Base-by-base conservation (phyloP, 345 rosid genomes). In the Linum tenue region DNA sequence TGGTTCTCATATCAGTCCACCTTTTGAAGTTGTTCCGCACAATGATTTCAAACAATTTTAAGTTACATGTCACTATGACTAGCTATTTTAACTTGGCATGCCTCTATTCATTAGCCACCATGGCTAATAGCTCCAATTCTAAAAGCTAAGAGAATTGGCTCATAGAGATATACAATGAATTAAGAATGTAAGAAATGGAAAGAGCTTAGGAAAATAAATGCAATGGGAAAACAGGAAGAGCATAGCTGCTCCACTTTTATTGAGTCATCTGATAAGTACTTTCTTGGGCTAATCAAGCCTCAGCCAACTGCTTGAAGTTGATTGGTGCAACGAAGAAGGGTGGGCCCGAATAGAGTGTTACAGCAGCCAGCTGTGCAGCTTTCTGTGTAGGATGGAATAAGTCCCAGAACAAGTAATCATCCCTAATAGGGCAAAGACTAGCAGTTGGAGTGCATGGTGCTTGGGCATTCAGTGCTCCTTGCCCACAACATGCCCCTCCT, bases 401-500 rank as follows among this genome's bases (percentile, higher is more conserved):
- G 64, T 85, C 86, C 91, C 85, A 85, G 78, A 85, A 85, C 75
- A 83, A 69, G 67, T 75, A 68, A 7, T 64, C 17, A 3, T 64
- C 11, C 2, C 88, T 70, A 11, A 73, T 66, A 0, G 70, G 3
- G 55, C 91, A 83, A 14, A 80, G 65, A 8, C 50, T 67, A 7
- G 81, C 79, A 4, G 60, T 67, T 3, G 64, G 72, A 17, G 37
- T 37, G 39, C 86, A 80, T 17, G 43, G 43, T 7, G 67, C 36
- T 67, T 72, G 39, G 2, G 64, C 88, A 37, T 77, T 77, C 43
- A 75, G 55, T 35, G 12, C 69, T 37, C 72, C 79, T 17, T 57
- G 64, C 35, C 85, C 86, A 64, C 85, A 83, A 36, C 86, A 83
- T 2, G 85, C 80, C 37, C 42, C 36, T 69, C 71, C 36, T 39